These are phyloP conservation scores for Phytophthora idaei DNA, from an alignment of 352 stramenopile species.

Conservation along the genomic window DNA sequence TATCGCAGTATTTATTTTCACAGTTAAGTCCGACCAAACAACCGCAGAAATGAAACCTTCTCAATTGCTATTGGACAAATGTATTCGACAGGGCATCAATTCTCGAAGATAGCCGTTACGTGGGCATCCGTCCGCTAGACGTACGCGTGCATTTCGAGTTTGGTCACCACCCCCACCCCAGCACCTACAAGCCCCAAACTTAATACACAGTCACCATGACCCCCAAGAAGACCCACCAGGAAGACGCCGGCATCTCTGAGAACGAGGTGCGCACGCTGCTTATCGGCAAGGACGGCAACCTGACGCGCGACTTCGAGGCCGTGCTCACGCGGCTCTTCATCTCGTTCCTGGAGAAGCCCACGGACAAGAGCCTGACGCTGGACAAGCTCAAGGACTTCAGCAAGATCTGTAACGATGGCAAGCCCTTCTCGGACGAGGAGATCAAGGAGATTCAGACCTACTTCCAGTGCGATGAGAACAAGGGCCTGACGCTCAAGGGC, in stretches of 20 bases:
- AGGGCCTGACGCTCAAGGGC: conserved; percentile 87
- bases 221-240: conserved; percentile 58
- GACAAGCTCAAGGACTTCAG: conserved; percentile 90
- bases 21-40: conserved; percentile 23
- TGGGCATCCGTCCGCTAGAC: conserved; percentile 20
- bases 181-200: conserved; percentile 3
- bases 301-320: conserved; percentile 86
- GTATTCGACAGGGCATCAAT: conserved; percentile 9
- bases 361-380: conserved; percentile 80
- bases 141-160: conserved; percentile 40
- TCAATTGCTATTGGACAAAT: neutral
- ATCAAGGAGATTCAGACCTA: conserved; percentile 93
- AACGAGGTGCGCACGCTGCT: conserved; percentile 85
- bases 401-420: conserved; percentile 90
- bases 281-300: conserved; percentile 81
- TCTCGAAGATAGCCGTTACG: conserved; percentile 22
- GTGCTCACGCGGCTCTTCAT: conserved; percentile 87
- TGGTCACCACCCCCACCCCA: conserved; percentile 23
- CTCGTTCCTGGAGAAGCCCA: conserved; percentile 81
- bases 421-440: conserved; percentile 87
- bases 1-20: conserved; percentile 14
- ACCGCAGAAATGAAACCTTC: neutral
- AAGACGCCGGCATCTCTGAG: conserved; percentile 70
- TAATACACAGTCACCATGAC: conserved; percentile 43
- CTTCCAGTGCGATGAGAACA: conserved; percentile 92